Base-by-base conservation (phyloP, 1,284 basidiomycete species). In the Bondarzewia mesenterica region DNA sequence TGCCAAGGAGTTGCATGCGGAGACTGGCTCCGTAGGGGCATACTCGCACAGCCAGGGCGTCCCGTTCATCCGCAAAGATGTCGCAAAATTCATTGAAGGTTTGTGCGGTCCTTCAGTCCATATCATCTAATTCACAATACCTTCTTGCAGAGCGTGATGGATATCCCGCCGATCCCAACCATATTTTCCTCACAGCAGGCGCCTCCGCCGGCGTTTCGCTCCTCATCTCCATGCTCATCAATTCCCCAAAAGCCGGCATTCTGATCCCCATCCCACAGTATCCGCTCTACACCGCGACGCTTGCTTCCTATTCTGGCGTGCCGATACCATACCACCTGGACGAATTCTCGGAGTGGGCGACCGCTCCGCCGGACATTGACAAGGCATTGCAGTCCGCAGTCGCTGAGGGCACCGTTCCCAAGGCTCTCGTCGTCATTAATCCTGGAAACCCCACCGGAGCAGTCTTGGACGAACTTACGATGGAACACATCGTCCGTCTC, bases 181-280 rank as follows among this genome's bases (percentile, higher is more conserved):
- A 86, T 62, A 94, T 99, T 65, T 99, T 93, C 76, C 79, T 99
- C 44, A 98, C 95, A 3, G 85, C 83, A 16, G 95, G 95, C 47
- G 95, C 95, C 7, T 96, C 91, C 29, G 83, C 85, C 15, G 96
- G 95, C 52, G 93, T 99, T 14, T 83, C 89, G 12, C 82, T 93
- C 29, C 75, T 97, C 48, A 82, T 99, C 55, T 82, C 83, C 62
- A 80, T 90, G 69, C 77, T 94, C 53, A 85, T 93, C 59, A 69
- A 75, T 22, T 72, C 77, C 4, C 74, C 77, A 15, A 73, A 75
- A 18, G 78, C 81, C 44, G 93, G 90, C 7, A 78, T 95, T 57
- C 76, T 95, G 52, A 98, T 99, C 61, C 95, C 95, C 21, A 98
- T 99, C 55, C 95, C 95, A 1, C 95, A 99, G 72, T 99, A 99